phyloP scores from a whole-genome alignment of 495 filamentous ascomycete genomes.

The Daldinia bambusicola region DNA sequence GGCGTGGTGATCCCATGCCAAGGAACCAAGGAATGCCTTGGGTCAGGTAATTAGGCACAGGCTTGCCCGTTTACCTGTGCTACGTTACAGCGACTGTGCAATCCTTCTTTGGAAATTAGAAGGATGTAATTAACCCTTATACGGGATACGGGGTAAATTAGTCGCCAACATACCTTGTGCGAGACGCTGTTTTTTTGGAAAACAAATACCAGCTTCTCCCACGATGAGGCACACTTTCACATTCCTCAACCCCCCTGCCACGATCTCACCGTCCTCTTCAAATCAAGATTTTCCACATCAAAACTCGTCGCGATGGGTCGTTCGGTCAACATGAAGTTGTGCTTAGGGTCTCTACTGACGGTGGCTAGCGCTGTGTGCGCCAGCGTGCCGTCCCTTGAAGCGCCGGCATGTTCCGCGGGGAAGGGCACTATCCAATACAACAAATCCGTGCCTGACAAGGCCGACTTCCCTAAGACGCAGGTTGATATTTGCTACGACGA shows the following conservation, averaged over 20 bases:
- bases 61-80: constrained; percentile 9
- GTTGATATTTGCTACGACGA: constrained; percentile 51
- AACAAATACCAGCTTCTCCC: constrained; percentile 21
- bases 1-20: constrained; percentile 20
- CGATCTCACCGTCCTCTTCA: neutral
- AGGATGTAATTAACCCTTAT: constrained; percentile 37
- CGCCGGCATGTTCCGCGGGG: constrained; percentile 45
- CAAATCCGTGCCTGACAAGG: constrained; percentile 42
- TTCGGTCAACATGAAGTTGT: constrained; percentile 24
- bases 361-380: constrained; percentile 19
- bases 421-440: constrained; percentile 45
- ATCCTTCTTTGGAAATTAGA: constrained; percentile 13
- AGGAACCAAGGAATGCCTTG: constrained; percentile 21
- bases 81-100: constrained; percentile 32
- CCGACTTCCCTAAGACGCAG: constrained; percentile 46
- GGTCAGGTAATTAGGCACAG: constrained; percentile 1
- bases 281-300: neutral
- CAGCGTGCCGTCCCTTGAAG: constrained; percentile 38
- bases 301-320: constrained; percentile 3
- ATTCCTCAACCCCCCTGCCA: neutral
- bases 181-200: constrained; percentile 10
- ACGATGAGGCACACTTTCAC: constrained; percentile 10
- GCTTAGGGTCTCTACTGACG: constrained; percentile 17
- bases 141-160: constrained; percentile 38
- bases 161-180: constrained; percentile 9